Evolutionary conservation across 495 filamentous ascomycete species (phyloP).

Genomic region (Aspergillus coremiiformis): DNA sequence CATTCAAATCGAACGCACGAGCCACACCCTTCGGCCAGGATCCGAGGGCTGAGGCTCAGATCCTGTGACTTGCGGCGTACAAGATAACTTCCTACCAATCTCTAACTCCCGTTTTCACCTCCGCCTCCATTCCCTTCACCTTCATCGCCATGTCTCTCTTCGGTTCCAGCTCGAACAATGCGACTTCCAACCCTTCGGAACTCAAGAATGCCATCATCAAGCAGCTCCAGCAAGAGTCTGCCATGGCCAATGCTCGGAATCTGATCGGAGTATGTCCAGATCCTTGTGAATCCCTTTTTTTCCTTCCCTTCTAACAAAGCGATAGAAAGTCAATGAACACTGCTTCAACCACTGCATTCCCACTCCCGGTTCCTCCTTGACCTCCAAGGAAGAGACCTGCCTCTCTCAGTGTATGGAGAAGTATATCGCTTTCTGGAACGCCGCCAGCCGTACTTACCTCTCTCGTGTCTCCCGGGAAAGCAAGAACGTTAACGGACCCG

Average conservation of each 20-base stretch:
- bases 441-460: constrained; percentile 69
- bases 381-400: constrained; percentile 65
- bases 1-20: constrained; percentile 2
- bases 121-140: not conserved
- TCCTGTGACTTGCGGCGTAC: constrained; percentile 11
- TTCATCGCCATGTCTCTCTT: constrained; percentile 34
- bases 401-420: constrained; percentile 91
- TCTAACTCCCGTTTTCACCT: not conserved
- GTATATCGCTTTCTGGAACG: constrained; percentile 92
- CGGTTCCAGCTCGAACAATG: constrained; percentile 24
- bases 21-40: constrained; percentile 14
- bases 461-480: constrained; percentile 59
- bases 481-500: constrained; percentile 29
- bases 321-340: constrained; percentile 89
- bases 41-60: not conserved
- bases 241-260: constrained; percentile 63
- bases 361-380: constrained; percentile 71
- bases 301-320: not conserved
- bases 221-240: constrained; percentile 67
- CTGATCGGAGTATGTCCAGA: constrained; percentile 59
- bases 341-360: constrained; percentile 93
- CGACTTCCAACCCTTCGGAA: constrained; percentile 39
- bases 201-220: constrained; percentile 64
- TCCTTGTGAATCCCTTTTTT: not conserved
- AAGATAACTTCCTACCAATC: not conserved